Conservation (phyloP, 352 stramenopile genomes). For the Globisporangium cederbergense region DNA sequence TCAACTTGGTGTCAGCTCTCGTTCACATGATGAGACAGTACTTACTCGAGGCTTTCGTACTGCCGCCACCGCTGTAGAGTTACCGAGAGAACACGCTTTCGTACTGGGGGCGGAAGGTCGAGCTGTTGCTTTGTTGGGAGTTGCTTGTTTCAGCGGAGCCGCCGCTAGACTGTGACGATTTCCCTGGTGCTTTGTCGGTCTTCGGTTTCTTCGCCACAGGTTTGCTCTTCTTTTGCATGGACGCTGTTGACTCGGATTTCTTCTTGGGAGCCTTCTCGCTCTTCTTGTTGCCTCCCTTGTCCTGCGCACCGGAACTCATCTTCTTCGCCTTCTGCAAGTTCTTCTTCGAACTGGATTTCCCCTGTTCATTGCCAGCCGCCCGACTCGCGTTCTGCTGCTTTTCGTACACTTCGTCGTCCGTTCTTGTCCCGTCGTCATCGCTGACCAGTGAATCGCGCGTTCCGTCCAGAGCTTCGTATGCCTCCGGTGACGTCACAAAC, state of each 20-base stretch:
- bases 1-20: neutral
- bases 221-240: slow-evolving; percentile 15
- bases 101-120: slow-evolving; percentile 48
- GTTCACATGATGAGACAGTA: neutral
- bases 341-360: neutral
- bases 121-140: neutral
- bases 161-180: slow-evolving; percentile 8
- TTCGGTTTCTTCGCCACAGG: slow-evolving; percentile 13
- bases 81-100: slow-evolving; percentile 68
- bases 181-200: slow-evolving; percentile 15
- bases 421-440: slow-evolving; percentile 15
- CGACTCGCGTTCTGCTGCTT: slow-evolving; percentile 12
- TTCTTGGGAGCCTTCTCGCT: slow-evolving; percentile 21
- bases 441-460: slow-evolving; percentile 11
- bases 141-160: neutral
- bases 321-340: slow-evolving; percentile 14
- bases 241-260: slow-evolving; percentile 10
- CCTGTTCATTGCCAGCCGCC: slow-evolving; percentile 18
- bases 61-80: neutral
- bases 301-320: neutral
- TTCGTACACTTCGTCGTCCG: slow-evolving; percentile 11
- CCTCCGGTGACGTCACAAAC: neutral
- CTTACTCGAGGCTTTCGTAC: neutral
- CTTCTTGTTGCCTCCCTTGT: slow-evolving; percentile 45
- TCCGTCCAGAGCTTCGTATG: slow-evolving; percentile 7